A percentile compares a stretch with the other conserved stretches of the same genome.
These are phyloP conservation scores for Xerocomus brunneocitrinus DNA, from an alignment of 768 basidiomycete genomes.

Conservation along the genomic window DNA sequence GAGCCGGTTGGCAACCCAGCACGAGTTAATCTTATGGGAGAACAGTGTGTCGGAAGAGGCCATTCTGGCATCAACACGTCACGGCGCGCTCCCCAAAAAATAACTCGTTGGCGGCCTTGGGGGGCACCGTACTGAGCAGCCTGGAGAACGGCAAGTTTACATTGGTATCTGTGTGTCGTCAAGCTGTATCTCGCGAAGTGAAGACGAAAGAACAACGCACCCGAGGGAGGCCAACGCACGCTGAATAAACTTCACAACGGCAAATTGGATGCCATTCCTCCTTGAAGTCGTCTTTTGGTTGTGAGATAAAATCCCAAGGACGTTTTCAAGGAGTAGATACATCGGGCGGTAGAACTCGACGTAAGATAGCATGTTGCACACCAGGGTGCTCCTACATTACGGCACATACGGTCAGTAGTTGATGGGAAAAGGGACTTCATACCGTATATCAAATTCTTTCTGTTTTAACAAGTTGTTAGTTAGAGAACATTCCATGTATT, in stretches of 20 bases:
- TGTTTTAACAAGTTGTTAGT: slow-evolving; percentile 20
- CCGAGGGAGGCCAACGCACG: slow-evolving; percentile 59
- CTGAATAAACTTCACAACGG: slow-evolving; percentile 63
- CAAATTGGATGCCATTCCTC: slow-evolving; percentile 42
- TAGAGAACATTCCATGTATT: neutral
- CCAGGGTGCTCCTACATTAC: slow-evolving; percentile 49
- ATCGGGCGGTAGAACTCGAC: slow-evolving; percentile 60
- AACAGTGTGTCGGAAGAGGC: slow-evolving; percentile 59
- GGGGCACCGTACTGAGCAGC: slow-evolving; percentile 71
- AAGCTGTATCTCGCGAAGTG: neutral
- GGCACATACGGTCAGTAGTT: neutral
- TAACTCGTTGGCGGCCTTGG: slow-evolving; percentile 61
- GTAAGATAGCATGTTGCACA: slow-evolving; percentile 67
- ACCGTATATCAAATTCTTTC: slow-evolving; percentile 62
- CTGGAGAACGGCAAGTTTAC: slow-evolving; percentile 58
- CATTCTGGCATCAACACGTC: slow-evolving; percentile 56
- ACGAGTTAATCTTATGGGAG: slow-evolving; percentile 33
- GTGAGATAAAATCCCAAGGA: slow-evolving; percentile 54
- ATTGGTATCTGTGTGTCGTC: slow-evolving; percentile 48
- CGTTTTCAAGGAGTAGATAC: slow-evolving; percentile 73
- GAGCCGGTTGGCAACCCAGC: slow-evolving; percentile 43
- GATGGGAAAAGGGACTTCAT: slow-evolving; percentile 1
- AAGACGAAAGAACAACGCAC: slow-evolving; percentile 34
- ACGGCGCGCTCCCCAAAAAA: slow-evolving; percentile 62
- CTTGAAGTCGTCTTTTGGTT: slow-evolving; percentile 39